A percentile compares a stretch with the other conserved stretches of the same genome.
Conservation (phyloP, 495 filamentous ascomycete species). For the Podospora australis region DNA sequence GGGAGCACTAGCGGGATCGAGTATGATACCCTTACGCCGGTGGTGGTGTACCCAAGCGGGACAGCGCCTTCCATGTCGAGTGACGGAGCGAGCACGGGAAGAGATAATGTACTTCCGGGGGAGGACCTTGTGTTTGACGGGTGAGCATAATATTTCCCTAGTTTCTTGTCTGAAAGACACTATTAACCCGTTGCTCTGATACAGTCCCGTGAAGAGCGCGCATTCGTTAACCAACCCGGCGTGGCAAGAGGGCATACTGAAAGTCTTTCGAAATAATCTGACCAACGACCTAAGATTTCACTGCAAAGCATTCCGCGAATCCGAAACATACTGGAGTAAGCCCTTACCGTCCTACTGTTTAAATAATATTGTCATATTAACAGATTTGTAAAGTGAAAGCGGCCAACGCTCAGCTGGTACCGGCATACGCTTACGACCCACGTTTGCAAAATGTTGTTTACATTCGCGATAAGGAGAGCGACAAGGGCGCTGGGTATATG, state of each 20-base stretch:
- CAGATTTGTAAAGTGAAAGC: slow-evolving; percentile 23
- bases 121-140: slow-evolving; percentile 29
- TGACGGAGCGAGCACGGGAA: slow-evolving; percentile 20
- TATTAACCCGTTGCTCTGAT: no score
- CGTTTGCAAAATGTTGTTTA: slow-evolving; percentile 26
- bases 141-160: slow-evolving; percentile 9
- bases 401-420: slow-evolving; percentile 28
- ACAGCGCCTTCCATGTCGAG: slow-evolving; percentile 14
- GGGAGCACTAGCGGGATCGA: neutral
- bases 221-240: slow-evolving; percentile 17
- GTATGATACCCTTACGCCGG: slow-evolving; percentile 24
- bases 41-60: slow-evolving; percentile 19
- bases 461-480: slow-evolving; percentile 26
- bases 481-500: slow-evolving; percentile 17
- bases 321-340: slow-evolving; percentile 32
- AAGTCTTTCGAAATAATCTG: slow-evolving; percentile 28
- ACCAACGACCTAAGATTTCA: slow-evolving; percentile 27
- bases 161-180: no score
- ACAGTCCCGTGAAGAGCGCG: slow-evolving; percentile 24
- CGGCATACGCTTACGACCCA: slow-evolving; percentile 30
- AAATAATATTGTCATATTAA: neutral
- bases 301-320: slow-evolving; percentile 24
- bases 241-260: slow-evolving; percentile 24
- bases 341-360: neutral
- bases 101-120: slow-evolving; percentile 31